Evolutionary conservation across 2,329 filamentous ascomycete species (phyloP).

Genomic region (Amauroascus niger): DNA sequence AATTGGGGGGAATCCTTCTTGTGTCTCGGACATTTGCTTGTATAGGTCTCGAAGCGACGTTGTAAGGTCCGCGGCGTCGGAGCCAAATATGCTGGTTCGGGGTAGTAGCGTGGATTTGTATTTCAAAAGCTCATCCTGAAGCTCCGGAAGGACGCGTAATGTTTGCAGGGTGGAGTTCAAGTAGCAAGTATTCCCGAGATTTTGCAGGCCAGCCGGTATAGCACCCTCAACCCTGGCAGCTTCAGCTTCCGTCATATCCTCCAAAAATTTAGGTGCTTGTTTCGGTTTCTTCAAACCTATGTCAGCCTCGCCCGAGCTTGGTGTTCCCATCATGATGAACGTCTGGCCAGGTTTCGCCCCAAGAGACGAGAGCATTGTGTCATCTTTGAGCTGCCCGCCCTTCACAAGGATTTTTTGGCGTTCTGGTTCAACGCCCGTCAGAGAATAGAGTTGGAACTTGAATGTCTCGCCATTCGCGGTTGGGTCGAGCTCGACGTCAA

Average conservation of each 20-base stretch:
- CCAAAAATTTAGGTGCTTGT: constrained; percentile 75
- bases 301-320: constrained; percentile 53
- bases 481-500: constrained; percentile 86
- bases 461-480: constrained; percentile 79
- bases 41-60: constrained; percentile 72
- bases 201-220: constrained; percentile 77
- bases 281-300: constrained; percentile 60
- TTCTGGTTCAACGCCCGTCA: constrained; percentile 92
- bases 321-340: constrained; percentile 96
- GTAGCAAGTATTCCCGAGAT: constrained; percentile 96
- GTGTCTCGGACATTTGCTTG: constrained; percentile 79
- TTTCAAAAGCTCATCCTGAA: constrained; percentile 64
- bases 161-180: constrained; percentile 96
- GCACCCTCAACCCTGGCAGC: constrained; percentile 72
- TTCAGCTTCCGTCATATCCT: constrained; percentile 97
- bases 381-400: constrained; percentile 89
- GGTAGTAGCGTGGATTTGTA: constrained; percentile 42
- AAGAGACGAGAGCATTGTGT: constrained; percentile 73
- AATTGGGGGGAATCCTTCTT: constrained; percentile 73
- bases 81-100: constrained; percentile 44
- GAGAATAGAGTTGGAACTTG: constrained; percentile 89
- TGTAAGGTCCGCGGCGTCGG: constrained; percentile 60
- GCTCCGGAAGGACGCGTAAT: constrained; percentile 76
- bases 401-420: constrained; percentile 94
- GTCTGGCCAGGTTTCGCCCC: constrained; percentile 75